Evolutionary conservation across 2,329 filamentous ascomycete species (phyloP), one percentile per base, ranked within the genome.

Genomic region (Mycosphaerella sp.): DNA sequence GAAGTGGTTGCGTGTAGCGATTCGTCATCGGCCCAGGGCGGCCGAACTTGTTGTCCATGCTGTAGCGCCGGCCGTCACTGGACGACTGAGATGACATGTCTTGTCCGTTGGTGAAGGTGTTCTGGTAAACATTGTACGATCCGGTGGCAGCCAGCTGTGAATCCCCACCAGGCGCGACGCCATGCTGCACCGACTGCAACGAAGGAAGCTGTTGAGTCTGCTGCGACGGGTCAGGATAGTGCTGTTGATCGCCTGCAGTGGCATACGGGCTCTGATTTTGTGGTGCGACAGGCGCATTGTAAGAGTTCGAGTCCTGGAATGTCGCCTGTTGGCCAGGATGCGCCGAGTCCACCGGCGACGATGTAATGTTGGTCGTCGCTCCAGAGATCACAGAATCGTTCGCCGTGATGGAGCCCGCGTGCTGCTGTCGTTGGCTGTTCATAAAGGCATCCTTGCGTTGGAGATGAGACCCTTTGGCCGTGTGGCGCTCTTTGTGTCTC

Each of bases 371-470:
- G 29, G 48, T 55, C 40, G 53, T 53, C 36, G 54, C 38, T 29
- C 53, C 56, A 3, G 59, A 53, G 3, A 60, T 57, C 39, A 60
- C 60, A 38, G 51, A 34, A 17, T 56, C 54, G 17, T 49, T 43
- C 11, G 59, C 41, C 9, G 45, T 50, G 45, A 54, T 59, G 6
- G 51, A 44, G 31, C 38, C 50, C 14, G 11, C 45, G 31, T 21
- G 26, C 31, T n/a, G 57, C 42, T 36, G 54, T 48, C 56, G 53
- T 46, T 64, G 62, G 47, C 60, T 64, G 60, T 81, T 79, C 68
- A 83, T 74, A 66, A 84, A 77, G 11, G 80, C 82, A 67, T 90
- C 86, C 70, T 87, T 87, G 54, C 86, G 83, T 67, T 85, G 85
- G 51, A 90, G 73, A 58, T 88, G 84, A 14, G 87, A 89, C 47